Evolutionary conservation across 208 protist genomes (phyloP).

Genomic region (Leishmania gerbilli): DNA sequence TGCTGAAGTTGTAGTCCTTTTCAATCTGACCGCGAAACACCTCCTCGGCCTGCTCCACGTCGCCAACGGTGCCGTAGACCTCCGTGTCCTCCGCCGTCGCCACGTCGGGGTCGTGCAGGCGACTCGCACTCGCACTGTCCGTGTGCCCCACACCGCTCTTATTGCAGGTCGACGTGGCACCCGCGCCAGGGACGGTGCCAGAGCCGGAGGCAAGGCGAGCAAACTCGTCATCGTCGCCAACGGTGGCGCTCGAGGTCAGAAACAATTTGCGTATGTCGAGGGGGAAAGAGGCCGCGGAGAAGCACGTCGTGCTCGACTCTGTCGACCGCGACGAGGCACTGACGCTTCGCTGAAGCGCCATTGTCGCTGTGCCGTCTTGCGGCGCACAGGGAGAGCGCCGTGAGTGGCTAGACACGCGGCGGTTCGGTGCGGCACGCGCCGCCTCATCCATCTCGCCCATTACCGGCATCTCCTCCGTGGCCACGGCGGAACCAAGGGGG

Average conservation of each 20-base stretch:
- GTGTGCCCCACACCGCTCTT: background rate
- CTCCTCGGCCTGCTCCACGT: constrained; percentile 64
- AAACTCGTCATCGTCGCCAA: constrained; percentile 2
- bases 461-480: background rate
- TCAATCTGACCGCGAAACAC: constrained; percentile 84
- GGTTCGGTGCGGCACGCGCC: background rate
- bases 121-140: background rate
- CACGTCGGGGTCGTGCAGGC: constrained; percentile 11
- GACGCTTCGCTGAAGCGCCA: background rate
- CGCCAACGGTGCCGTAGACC: constrained; percentile 52
- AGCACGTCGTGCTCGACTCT: background rate
- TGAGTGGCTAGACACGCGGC: background rate
- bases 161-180: background rate
- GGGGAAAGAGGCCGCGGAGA: background rate
- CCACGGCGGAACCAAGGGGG: background rate
- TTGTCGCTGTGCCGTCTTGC: background rate
- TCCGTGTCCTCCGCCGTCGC: constrained; percentile 47
- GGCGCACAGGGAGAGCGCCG: background rate
- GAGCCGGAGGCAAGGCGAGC: background rate
- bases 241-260: constrained; percentile 5
- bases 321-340: background rate
- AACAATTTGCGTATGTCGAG: constrained; percentile 29
- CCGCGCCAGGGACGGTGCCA: background rate
- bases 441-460: background rate
- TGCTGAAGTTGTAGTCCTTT: constrained; percentile 81